phyloP scores from a whole-genome alignment of 83 land plant genomes.

The Diphasiastrum complanatum region DNA sequence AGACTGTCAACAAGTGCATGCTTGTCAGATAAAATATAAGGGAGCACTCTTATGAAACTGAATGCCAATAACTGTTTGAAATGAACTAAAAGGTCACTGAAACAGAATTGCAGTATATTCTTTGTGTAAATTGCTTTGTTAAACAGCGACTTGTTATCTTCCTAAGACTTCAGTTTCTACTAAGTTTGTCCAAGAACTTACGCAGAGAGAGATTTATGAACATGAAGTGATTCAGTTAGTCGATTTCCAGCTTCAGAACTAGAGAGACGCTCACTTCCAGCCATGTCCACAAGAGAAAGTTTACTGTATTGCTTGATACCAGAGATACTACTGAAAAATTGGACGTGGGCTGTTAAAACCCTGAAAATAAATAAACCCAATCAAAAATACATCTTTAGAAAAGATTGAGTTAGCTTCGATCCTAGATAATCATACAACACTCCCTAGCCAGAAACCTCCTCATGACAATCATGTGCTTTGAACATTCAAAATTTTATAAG shows the following conservation, averaged over 20 bases:
- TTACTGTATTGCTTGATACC: conserved; percentile 70
- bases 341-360: conserved; percentile 76
- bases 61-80: too few relatives aligned
- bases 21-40: conserved; percentile 48
- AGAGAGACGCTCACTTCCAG: conserved; percentile 72
- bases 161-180: too few relatives aligned
- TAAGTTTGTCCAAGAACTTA: conserved; percentile 32
- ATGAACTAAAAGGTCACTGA: too few relatives aligned
- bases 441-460: neutral
- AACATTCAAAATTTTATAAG: too few relatives aligned
- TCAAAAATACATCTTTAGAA: neutral
- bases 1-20: conserved; percentile 38
- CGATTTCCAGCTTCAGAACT: conserved; percentile 69
- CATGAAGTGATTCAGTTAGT: conserved; percentile 78
- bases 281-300: conserved; percentile 86
- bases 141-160: too few relatives aligned
- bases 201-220: conserved; percentile 89
- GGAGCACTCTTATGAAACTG: conserved; percentile 87
- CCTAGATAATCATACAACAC: neutral
- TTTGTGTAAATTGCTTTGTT: too few relatives aligned
- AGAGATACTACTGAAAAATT: conserved; percentile 52
- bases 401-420: too few relatives aligned
- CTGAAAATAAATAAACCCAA: conserved; percentile 50
- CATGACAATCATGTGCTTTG: neutral
- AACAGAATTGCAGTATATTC: too few relatives aligned